phyloP scores from a whole-genome alignment of 352 stramenopile species.

The Synura sp. region DNA sequence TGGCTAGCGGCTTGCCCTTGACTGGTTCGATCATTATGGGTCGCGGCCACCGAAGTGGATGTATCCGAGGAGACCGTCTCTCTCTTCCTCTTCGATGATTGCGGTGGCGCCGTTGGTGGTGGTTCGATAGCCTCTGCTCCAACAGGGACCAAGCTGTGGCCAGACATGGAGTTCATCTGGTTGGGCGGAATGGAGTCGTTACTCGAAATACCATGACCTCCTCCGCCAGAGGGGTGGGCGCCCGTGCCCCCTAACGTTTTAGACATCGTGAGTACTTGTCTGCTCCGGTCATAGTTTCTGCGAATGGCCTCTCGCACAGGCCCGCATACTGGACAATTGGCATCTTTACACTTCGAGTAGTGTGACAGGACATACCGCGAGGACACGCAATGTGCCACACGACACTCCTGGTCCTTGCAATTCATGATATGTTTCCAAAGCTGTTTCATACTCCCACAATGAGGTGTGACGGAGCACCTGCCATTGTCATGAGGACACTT shows the following conservation, averaged over 20 bases:
- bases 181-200: not conserved
- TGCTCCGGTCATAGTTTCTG: conserved; percentile 75
- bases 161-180: not conserved
- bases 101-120: too few relatives aligned
- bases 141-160: too few relatives aligned
- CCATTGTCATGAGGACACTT: conserved; percentile 93
- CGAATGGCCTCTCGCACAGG: conserved; percentile 95
- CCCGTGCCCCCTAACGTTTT: not conserved
- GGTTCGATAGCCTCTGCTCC: too few relatives aligned
- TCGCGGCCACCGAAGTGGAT: too few relatives aligned
- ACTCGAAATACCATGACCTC: conserved; percentile 45
- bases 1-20: too few relatives aligned
- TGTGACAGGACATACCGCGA: conserved; percentile 97
- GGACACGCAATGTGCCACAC: conserved; percentile 94
- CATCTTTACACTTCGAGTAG: conserved; percentile 96
- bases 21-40: too few relatives aligned
- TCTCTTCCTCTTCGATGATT: not conserved
- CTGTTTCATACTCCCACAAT: conserved; percentile 95
- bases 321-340: conserved; percentile 93
- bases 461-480: conserved; percentile 84
- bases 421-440: conserved; percentile 97
- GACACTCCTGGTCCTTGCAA: conserved; percentile 94
- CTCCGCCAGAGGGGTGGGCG: not conserved
- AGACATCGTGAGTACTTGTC: conserved; percentile 66
- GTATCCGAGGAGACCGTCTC: not conserved